Percentiles rank a stretch among this genome's conserved stretches.
Evolutionary conservation across 805 yeast species (phyloP).

Genomic region (Suhomyces sp.): DNA sequence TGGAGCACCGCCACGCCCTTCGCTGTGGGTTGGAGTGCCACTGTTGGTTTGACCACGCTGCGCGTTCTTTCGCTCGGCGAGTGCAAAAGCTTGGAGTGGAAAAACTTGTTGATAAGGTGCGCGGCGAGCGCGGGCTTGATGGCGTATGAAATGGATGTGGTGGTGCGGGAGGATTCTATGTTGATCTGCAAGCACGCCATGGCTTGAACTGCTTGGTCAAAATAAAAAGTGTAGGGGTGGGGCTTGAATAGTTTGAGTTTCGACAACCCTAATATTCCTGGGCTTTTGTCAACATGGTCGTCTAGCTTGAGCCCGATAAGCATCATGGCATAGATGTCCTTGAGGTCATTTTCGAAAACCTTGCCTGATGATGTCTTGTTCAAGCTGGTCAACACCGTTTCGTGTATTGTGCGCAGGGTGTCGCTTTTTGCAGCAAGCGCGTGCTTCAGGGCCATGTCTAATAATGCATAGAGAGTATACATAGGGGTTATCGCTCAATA

Average conservation of each 20-base stretch:
- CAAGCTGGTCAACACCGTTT: constrained; percentile 43
- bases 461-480: no score
- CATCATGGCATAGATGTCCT: constrained; percentile 55
- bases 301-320: constrained; percentile 31
- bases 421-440: not conserved
- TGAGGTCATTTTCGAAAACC: constrained; percentile 54
- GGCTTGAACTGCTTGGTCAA: constrained; percentile 47
- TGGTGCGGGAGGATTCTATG: constrained; percentile 48
- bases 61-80: constrained; percentile 74
- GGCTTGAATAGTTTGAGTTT: constrained; percentile 15
- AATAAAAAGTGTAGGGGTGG: constrained; percentile 53
- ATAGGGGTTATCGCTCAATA: not conserved
- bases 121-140: constrained; percentile 45
- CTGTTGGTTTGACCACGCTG: constrained; percentile 38
- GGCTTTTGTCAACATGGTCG: not conserved
- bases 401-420: constrained; percentile 23
- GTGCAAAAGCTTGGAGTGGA: constrained; percentile 64
- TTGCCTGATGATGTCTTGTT: constrained; percentile 52
- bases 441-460: no score
- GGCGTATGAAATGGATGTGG: constrained; percentile 52
- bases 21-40: constrained; percentile 78
- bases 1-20: constrained; percentile 78
- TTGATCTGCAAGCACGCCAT: constrained; percentile 51
- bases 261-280: not conserved
- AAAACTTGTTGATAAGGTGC: constrained; percentile 49